These are phyloP conservation scores for Hymenoscyphus fructigenus DNA, from an alignment of 2,329 filamentous ascomycete species.

Conservation along the genomic window DNA sequence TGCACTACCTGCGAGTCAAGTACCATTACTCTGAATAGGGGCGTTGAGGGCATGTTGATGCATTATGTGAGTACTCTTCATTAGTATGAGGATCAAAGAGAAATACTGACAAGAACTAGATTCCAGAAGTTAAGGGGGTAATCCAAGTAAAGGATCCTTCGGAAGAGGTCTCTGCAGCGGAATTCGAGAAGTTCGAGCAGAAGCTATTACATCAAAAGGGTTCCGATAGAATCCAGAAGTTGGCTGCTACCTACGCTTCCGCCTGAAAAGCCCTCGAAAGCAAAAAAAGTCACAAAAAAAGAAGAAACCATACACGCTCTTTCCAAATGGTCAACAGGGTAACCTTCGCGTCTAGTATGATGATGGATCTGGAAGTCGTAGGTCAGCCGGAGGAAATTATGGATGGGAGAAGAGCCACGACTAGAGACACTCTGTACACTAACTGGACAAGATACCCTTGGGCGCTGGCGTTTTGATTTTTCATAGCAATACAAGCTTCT, in stretches of 20 bases:
- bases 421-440: not conserved
- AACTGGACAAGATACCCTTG: constrained; percentile 2
- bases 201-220: constrained; percentile 48
- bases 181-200: constrained; percentile 95
- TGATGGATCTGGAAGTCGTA: not conserved
- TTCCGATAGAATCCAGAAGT: not conserved
- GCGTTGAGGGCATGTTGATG: constrained; percentile 98
- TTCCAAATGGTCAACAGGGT: not conserved
- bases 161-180: constrained; percentile 80
- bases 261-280: not conserved
- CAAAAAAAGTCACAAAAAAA: not conserved
- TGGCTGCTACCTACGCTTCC: not conserved
- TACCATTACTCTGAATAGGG: constrained; percentile 94
- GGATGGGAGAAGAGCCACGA: not conserved
- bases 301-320: not conserved
- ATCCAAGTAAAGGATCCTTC: constrained; percentile 88
- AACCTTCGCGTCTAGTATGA: not conserved
- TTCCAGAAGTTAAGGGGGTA: constrained; percentile 93
- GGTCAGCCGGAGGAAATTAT: not conserved
- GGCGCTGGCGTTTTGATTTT: not conserved
- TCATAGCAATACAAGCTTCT: not conserved
- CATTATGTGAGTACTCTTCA: constrained; percentile 69
- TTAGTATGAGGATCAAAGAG: constrained; percentile 21
- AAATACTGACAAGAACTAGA: constrained; percentile 50
- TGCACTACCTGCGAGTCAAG: constrained; percentile 96